Evolutionary conservation across 345 rosid genomes (phyloP).

Genomic region (Laguncularia racemosa): DNA sequence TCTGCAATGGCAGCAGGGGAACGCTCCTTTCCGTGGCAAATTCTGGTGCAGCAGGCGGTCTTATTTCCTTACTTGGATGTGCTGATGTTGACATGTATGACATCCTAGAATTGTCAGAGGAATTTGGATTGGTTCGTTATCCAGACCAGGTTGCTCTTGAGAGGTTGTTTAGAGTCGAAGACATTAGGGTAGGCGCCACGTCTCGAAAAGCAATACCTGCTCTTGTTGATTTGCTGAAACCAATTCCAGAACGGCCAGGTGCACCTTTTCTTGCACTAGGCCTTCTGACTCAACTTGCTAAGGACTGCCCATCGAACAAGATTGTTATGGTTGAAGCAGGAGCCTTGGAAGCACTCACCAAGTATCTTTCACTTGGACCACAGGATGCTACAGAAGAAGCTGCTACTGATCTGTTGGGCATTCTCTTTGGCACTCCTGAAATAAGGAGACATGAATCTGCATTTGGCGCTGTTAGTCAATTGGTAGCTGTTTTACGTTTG

Average conservation of each 20-base stretch:
- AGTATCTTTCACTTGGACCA: slow-evolving; percentile 97
- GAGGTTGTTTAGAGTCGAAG: slow-evolving; percentile 98
- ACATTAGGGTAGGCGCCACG: slow-evolving; percentile 95
- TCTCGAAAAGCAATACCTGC: slow-evolving; percentile 96
- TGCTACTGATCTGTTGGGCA: slow-evolving; percentile 88
- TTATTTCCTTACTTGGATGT: slow-evolving; percentile 91
- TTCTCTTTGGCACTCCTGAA: slow-evolving; percentile 82
- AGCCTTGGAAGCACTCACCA: slow-evolving; percentile 86
- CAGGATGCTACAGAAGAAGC: slow-evolving; percentile 99
- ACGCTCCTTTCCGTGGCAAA: slow-evolving; percentile 95
- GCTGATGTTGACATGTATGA: slow-evolving; percentile 84
- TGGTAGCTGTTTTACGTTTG: slow-evolving; percentile 89
- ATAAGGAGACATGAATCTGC: slow-evolving; percentile 96
- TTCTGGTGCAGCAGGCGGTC: slow-evolving; percentile 94
- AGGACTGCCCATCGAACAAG: slow-evolving; percentile 83
- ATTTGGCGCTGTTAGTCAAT: slow-evolving; percentile 90
- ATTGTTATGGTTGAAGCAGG: slow-evolving; percentile 97
- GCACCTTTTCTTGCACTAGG: slow-evolving; percentile 93
- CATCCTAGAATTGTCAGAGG: slow-evolving; percentile 80
- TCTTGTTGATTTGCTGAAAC: slow-evolving; percentile 95
- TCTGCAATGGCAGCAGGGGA: slow-evolving; percentile 97
- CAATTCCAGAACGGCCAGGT: slow-evolving; percentile 99
- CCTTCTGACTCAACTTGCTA: slow-evolving; percentile 87
- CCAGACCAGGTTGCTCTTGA: slow-evolving; percentile 99
- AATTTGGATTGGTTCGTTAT: slow-evolving; percentile 67